Base-by-base conservation (phyloP, 106 monocot species). In the Dendrobium nobile region DNA sequence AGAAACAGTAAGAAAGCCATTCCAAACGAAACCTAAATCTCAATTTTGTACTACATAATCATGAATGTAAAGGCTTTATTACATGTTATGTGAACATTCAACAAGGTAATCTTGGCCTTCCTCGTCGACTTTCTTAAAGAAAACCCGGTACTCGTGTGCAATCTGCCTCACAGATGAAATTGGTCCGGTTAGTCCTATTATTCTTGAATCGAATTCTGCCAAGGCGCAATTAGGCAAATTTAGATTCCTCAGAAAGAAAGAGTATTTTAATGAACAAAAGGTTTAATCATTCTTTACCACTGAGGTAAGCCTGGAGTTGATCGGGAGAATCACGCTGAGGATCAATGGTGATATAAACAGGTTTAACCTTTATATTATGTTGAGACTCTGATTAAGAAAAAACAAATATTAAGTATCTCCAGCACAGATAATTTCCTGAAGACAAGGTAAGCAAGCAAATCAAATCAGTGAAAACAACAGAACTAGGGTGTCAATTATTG, bases 31-130 rank as follows among this genome's bases (percentile, higher is more conserved):
- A 31, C 31, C 31, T 31, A 31, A 76, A 48, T 76, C 26, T 11
- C 1, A 76, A 47, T 4, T 41, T 47, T 11, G 27, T 2, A 18
- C 24, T 13, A 3, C 76, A 47, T 18, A 76, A 26, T 48, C 27
- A 9, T 17, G 2, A 75, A 18, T 47, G n/a, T 6, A 76, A 24
- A 47, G 67, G 22, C 31, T 70, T 16, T 22, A 24, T 81, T 97
- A 99, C 98, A 93, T 99, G 82, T 91, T 91, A 54, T 95, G 84
- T 84, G 98, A 93, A 78, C 84, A 87, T 89, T 99, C 92, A 19
- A 99, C 82, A 77, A 99, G 92, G 82, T 99, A 95, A 79, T 99
- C 98, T 90, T 90, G 86, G 70, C 89, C 93, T 82, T 93, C 87
- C 82, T 99, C 95, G 28, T 91, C 98, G 77, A 91, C 80, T 87